Base-by-base conservation (phyloP, 2,329 filamentous ascomycete genomes). In the Reticulascus tulasneorum region DNA sequence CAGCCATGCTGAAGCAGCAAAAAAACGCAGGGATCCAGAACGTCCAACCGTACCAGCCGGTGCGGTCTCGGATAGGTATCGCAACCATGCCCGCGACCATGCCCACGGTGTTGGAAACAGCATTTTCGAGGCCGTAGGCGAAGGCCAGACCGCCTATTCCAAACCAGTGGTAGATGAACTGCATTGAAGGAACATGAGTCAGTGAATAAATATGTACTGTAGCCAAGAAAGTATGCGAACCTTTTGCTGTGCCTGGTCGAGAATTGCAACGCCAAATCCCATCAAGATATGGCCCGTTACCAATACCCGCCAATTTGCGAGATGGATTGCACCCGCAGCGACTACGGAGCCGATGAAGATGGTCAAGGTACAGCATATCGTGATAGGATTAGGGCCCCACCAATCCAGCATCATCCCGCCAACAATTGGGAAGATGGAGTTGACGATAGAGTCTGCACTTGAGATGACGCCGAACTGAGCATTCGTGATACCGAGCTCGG, bases 101-200 rank as follows among this genome's bases (percentile, higher is more conserved):
- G 19, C 48, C 40, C 27, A 52, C 31, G 2, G 47, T 47, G 12
- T 38, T 47, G 6, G 48, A 36, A 12, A 52, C 37, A 18, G 47
- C 49, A 12, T 35, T 51, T 29, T 49, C 48, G 13, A 52, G 47
- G 2, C 48, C 47, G 11, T 50, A 49, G 21, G 45, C 47, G 10
- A 52, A 47, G 16, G 48, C 48, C 4, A 51, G 40, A 1, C 45
- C 49, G 9, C 30, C 37, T 2, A 47, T 45, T 9, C 49, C 49
- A 10, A 51, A 51, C 49, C 49, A 51, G 31, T 51, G 43, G 20
- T 51, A 51, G 23, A 51, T 43, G 35, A 51, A 50, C 48, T 50
- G 11, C 7, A 5, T 9, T 6, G 22, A 25, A n/a, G 18, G 13
- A 23, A 17, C 3, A 4, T 27, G 8, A 34, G 13, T 21, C 16